Base-by-base conservation (phyloP, 257 asterid genomes). In the Scutellaria galericulata region DNA sequence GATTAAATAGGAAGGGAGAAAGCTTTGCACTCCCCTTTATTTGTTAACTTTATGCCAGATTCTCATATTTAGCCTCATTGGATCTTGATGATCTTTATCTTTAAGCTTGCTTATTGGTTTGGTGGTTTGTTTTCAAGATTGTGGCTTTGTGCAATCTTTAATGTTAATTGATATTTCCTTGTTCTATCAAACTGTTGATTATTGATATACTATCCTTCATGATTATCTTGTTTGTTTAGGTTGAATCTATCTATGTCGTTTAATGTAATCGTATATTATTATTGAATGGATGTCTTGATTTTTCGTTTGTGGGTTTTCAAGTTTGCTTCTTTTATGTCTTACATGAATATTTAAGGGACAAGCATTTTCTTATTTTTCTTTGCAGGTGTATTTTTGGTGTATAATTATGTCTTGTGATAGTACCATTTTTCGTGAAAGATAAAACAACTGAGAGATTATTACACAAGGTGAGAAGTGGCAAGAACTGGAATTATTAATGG, bases 361-460 rank as follows among this genome's bases (percentile, higher is more conserved):
- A 7, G 89, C 3, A 77, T 69, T 79, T 91, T 91, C 84, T 89
- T 91, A 67, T 74, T 86, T 71, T 89, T 87, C 94, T 75, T 82
- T 7, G 90, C 78, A 9, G 82, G 48, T 57, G 81, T 82, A 75
- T 84, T 91, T 18, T 18, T 18, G 18, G 18, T 75, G 22, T n/a
- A 10, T 18, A 18, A 18, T 18, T 18, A 18, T 76, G 89, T 24
- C 27, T 24, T 24, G 1, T 1, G 2, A 24, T 24, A 24, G 2
- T 24, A 24, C 27, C 27, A 24, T 24, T 24, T 24, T 24, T 24
- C 27, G 1, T 24, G 27, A 24, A 24, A 24, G 27, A 24, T 24
- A 2, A 24, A 24, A 24, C 27, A 24, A 24, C 27, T 24, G 2
- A 24, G 27, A 24, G 27, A 24, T 24, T 24, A 24, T 0, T 24